Base-by-base conservation (phyloP, 2,329 filamentous ascomycete species). In the Aspergillus hortae region DNA sequence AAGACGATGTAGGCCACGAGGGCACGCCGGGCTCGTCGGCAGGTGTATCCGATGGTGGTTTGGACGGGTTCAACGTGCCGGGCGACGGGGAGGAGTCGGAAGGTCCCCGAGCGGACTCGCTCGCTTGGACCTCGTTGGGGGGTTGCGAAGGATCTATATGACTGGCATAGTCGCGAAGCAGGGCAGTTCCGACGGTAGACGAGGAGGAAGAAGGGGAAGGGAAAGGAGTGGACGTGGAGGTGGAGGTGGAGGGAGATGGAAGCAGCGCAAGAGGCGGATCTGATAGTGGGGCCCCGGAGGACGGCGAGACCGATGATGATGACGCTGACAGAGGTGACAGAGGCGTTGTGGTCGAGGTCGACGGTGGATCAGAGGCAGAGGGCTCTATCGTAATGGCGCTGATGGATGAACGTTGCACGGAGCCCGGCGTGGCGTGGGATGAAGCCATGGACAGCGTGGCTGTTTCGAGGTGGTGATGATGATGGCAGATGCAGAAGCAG, bases 71-170 rank as follows among this genome's bases (percentile, higher is more conserved):
- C 25, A 27, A 10, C 25, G 25, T 9, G 25, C 25, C 25, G 57
- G 45, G 3, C 35, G 58, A 51, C 40, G 55, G 56, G 48, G 46
- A 58, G 53, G n/a, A n/a, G n/a, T 58, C 53, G 33, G 58, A 48
- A 21, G 59, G 45, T 49, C 58, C 58, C 33, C 59, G 52, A 44
- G 46, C 44, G 40, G 59, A 48, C 30, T 64, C 49, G 38, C 57
- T 61, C 15, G 52, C 51, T 53, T 63, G 62, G 46, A 66, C 68
- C 32, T 69, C 66, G 60, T 66, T 64, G 41, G 68, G 61, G 32
- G 70, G 65, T 52, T 73, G 71, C 35, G 74, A 65, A 15, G 74
- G 67, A 51, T 73, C 70, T 66, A 77, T 69, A 54, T 76, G 68
- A 36, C 66, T 63, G 48, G 69, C 70, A 71, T 76, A 70, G 51